These are phyloP conservation scores for Codiaeum variegatum DNA, from an alignment of 441 rosid genomes.

Conservation along the genomic window DNA sequence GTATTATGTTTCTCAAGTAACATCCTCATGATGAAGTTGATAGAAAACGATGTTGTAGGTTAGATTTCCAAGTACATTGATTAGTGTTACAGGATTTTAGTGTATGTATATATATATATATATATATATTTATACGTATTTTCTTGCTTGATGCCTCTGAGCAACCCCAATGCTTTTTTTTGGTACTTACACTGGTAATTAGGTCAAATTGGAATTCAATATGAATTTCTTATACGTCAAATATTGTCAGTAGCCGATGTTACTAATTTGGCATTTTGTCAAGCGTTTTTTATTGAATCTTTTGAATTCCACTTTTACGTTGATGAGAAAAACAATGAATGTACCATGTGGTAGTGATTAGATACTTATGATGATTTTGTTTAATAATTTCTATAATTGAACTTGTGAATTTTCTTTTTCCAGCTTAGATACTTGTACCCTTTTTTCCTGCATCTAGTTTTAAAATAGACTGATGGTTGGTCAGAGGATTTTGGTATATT, in stretches of 20 bases:
- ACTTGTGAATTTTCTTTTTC: background rate
- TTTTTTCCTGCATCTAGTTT: background rate
- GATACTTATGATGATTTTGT: background rate
- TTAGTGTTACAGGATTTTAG: background rate
- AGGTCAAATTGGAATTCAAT: background rate
- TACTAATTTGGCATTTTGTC: background rate
- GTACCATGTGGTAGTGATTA: background rate
- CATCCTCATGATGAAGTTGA: background rate
- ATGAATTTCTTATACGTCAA: background rate
- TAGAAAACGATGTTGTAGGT: background rate
- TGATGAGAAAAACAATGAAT: background rate
- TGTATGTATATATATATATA: background rate
- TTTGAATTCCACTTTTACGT: background rate
- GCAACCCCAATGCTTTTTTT: background rate
- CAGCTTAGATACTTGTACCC: too few relatives aligned
- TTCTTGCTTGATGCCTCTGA: background rate
- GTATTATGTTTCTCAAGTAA: background rate
- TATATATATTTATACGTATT: too few relatives aligned
- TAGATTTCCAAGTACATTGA: slow-evolving; percentile 12
- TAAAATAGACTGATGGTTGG: background rate
- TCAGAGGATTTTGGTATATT: background rate
- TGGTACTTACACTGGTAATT: background rate
- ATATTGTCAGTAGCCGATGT: background rate
- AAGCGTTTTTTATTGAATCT: background rate
- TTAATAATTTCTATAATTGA: background rate